A percentile compares a stretch with the other conserved stretches of the same genome.
These are phyloP conservation scores for Colletotrichum lupini DNA, from an alignment of 2,329 filamentous ascomycete genomes.

Conservation along the genomic window DNA sequence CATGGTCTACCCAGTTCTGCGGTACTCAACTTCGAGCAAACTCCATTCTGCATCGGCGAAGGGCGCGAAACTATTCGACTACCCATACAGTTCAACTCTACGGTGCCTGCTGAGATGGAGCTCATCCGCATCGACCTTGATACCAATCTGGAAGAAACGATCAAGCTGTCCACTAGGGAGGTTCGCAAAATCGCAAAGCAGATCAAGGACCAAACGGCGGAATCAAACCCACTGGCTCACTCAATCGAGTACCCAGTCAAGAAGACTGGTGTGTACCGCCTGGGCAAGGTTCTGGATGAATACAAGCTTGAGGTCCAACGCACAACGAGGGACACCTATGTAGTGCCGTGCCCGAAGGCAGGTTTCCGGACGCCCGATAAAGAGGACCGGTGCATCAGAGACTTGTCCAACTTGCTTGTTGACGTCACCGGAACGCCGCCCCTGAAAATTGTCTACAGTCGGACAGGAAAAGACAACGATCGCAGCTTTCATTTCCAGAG, in stretches of 20 bases:
- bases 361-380: constrained; percentile 73
- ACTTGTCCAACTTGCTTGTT: constrained; percentile 86
- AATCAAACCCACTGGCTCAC: constrained; percentile 69
- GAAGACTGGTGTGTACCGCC: constrained; percentile 87
- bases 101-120: constrained; percentile 87
- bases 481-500: constrained; percentile 92
- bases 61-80: constrained; percentile 71
- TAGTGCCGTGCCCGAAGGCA: constrained; percentile 87
- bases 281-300: constrained; percentile 88
- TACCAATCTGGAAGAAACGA: constrained; percentile 81
- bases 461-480: constrained; percentile 84
- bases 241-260: constrained; percentile 80
- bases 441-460: constrained; percentile 91
- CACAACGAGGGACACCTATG: constrained; percentile 79
- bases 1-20: constrained; percentile 71
- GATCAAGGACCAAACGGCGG: constrained; percentile 72
- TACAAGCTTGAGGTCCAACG: constrained; percentile 93
- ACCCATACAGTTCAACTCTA: constrained; percentile 94
- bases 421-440: constrained; percentile 91
- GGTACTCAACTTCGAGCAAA: constrained; percentile 82
- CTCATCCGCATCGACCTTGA: constrained; percentile 88
- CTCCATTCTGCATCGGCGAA: constrained; percentile 83
- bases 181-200: constrained; percentile 79
- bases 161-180: constrained; percentile 79
- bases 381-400: constrained; percentile 81